These are phyloP conservation scores for Cucumis sativus DNA, from an alignment of 306 rosid species.

Conservation along the genomic window Cucumber_9930_V3 NC_026655.2:20767001-20767500, in stretches of 20 bases:
- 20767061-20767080: too few species aligned
- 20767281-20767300: neutral
- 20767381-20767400: neutral
- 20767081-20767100: too few species aligned
- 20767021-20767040: too few species aligned
- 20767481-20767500: neutral
- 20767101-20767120: too few species aligned
- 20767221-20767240: neutral
- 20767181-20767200: too few species aligned
- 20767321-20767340: neutral
- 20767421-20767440: neutral
- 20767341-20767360: neutral
- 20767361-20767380: neutral
- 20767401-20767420: neutral
- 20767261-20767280: neutral
- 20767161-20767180: too few species aligned
- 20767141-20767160: too few species aligned
- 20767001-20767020: too few species aligned
- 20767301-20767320: slow-evolving; percentile 4
- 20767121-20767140: too few species aligned
- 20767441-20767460: neutral
- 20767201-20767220: too few species aligned
- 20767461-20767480: neutral
- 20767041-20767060: too few species aligned
- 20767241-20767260: neutral